Base-by-base conservation (phyloP, 2,329 filamentous ascomycete genomes). In the Chrysoporthe puriensis region DNA sequence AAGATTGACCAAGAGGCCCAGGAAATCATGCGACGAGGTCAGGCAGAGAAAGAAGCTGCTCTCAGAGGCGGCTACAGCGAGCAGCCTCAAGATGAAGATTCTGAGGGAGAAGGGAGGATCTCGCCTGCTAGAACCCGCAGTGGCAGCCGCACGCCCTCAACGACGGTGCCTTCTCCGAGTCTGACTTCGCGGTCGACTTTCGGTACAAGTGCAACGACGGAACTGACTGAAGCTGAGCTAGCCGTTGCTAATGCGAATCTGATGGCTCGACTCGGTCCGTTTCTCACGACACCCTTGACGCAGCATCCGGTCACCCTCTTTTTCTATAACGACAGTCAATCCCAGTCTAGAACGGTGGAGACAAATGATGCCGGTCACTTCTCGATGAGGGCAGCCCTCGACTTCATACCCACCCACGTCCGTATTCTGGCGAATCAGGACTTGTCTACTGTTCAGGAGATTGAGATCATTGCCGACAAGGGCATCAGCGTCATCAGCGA, bases 401-500 rank as follows among this genome's bases (percentile, higher is more conserved):
- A 96, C 40, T 99, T 99, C 75, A 83, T 97, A 1, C 96, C 96
- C 0, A 97, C 94, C 0, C 90, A 97, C 76, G 89, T 97, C 34
- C 87, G 94, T 56, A 91, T 99, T 1, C 81, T 99, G 21, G 95
- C 93, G 6, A 94, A 91, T 14, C 94, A 97, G 74, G 86, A 90
- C 67, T 83, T 99, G 3, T 97, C 94, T 18, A 90, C 90, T 0
- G 93, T 91, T 1, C 91, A 96, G 71, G 86, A 92, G 66, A 85
- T 99, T 57, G 84, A 88, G 52, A 82, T 98, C 62, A 94, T 91
- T 4, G 91, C 95, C 68, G 87, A 91, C 0, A 83, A 82, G 32
- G 96, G 96, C 52, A 87, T 99, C 70, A 98, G 94, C 77, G 76
- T 99, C 68, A 98, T 99, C 77, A 98, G 93, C 76, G 96, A 99